Evolutionary conservation across 2,329 filamentous ascomycete species (phyloP).

Genomic region (Daldinia sp.): DNA sequence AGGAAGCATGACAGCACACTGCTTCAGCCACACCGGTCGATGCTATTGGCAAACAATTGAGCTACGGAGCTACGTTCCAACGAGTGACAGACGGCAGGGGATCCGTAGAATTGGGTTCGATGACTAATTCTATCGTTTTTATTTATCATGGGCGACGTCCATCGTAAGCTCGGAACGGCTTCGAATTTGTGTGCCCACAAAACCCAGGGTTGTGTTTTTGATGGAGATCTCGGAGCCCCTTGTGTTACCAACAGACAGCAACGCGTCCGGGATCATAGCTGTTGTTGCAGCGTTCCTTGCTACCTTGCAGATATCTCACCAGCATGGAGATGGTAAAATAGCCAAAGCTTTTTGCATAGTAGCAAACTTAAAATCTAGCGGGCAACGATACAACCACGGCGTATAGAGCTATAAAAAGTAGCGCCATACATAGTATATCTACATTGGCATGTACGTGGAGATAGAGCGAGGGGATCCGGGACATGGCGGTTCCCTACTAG

Average conservation of each 20-base stretch:
- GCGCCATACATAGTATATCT: background rate
- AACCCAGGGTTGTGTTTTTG: constrained; percentile 22
- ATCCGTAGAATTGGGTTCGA: constrained; percentile 16
- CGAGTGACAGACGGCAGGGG: constrained; percentile 12
- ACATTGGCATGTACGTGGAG: too few species aligned
- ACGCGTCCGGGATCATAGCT: constrained; percentile 27
- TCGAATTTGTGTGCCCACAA: constrained; percentile 23
- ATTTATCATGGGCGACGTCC: constrained; percentile 20
- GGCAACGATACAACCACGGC: background rate
- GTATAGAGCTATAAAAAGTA: background rate
- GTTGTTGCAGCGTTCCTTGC: constrained; percentile 16
- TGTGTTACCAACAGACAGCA: constrained; percentile 16
- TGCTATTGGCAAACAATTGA: constrained; percentile 16
- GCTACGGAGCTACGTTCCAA: constrained; percentile 10
- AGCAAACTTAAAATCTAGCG: constrained; percentile 25
- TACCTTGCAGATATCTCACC: constrained; percentile 6
- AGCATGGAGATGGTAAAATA: constrained; percentile 9
- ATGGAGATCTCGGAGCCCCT: constrained; percentile 14
- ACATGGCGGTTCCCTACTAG: background rate
- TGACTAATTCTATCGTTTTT: constrained; percentile 3
- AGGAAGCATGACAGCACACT: constrained; percentile 10
- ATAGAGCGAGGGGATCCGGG: background rate
- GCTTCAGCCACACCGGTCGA: constrained; percentile 6
- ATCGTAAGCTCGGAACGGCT: constrained; percentile 27
- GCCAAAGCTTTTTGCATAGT: constrained; percentile 10